Conservation (phyloP, 1,284 basidiomycete genomes). For the Irpex lacteus region DNA sequence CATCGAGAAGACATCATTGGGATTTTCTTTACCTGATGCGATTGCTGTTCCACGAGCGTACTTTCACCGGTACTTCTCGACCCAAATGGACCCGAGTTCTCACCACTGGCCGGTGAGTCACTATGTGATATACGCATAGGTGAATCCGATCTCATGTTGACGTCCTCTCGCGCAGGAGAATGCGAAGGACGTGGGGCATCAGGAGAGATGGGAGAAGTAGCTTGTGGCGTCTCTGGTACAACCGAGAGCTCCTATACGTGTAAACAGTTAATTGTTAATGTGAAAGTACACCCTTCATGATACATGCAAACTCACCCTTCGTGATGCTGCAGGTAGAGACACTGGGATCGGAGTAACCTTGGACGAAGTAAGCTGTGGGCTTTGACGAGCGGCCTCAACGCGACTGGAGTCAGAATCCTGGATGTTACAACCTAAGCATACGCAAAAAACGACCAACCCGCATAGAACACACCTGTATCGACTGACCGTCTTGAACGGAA, state of each 20-base stretch:
- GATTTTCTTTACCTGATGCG: neutral
- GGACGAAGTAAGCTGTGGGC: too few species aligned
- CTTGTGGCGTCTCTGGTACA: neutral
- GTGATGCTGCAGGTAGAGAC: neutral
- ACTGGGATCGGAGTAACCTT: too few species aligned
- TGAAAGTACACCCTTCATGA: too few species aligned
- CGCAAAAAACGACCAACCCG: too few species aligned
- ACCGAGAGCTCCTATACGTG: neutral
- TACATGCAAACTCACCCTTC: neutral
- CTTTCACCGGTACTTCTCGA: neutral
- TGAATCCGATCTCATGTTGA: neutral
- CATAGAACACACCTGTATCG: too few species aligned
- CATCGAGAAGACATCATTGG: too few species aligned
- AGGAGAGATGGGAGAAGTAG: neutral
- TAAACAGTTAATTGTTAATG: neutral
- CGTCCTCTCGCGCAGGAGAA: neutral
- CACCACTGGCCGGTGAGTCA: neutral
- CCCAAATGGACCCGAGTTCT: neutral
- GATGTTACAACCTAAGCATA: too few species aligned
- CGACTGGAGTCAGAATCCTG: too few species aligned
- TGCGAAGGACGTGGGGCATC: neutral
- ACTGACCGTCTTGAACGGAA: too few species aligned
- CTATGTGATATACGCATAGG: neutral
- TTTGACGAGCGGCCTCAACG: too few species aligned
- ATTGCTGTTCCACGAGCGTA: neutral